A percentile compares a stretch with the other conserved stretches of the same genome.
phyloP scores from a whole-genome alignment of 2,329 filamentous ascomycete species.

The Aspergillus brasiliensis region DNA sequence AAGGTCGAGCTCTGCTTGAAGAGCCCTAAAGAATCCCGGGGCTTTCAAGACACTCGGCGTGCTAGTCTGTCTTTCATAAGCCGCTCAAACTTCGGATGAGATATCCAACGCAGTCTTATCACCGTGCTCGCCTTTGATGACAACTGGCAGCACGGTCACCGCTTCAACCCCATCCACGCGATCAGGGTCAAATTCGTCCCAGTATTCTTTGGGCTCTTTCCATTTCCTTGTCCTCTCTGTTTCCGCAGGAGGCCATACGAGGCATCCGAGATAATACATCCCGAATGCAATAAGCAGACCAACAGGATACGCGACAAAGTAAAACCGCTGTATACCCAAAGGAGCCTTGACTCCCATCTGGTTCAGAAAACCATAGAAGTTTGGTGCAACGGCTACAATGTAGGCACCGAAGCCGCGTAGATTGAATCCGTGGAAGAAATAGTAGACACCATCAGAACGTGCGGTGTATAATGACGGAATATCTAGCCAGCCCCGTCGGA shows the following conservation, averaged over 20 bases:
- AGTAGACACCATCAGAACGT: slow-evolving; percentile 31
- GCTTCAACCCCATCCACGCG: not conserved
- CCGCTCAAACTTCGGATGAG: no score
- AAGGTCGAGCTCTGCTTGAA: no score
- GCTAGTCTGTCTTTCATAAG: no score
- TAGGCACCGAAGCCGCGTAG: slow-evolving; percentile 38
- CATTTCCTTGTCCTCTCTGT: slow-evolving; percentile 26
- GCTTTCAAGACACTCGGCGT: no score
- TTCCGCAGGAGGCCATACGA: slow-evolving; percentile 6
- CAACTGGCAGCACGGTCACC: not conserved
- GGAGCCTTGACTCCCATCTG: slow-evolving; percentile 42
- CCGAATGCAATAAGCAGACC: slow-evolving; percentile 41
- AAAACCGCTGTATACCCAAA: slow-evolving; percentile 45
- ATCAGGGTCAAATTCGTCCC: slow-evolving; percentile 25
- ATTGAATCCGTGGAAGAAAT: slow-evolving; percentile 41
- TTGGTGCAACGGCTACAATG: slow-evolving; percentile 41
- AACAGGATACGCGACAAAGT: slow-evolving; percentile 60
- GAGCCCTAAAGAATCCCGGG: no score
- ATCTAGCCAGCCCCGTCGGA: slow-evolving; percentile 38
- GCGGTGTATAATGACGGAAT: slow-evolving; percentile 41
- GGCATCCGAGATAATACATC: slow-evolving; percentile 18
- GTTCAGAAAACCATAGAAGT: slow-evolving; percentile 47
- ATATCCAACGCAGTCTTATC: no score
- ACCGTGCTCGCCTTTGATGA: not conserved
- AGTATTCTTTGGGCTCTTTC: slow-evolving; percentile 42